Evolutionary conservation across 768 basidiomycete genomes (phyloP), one percentile per base, ranked within the genome.

Genomic region (Phylloporus sp.): DNA sequence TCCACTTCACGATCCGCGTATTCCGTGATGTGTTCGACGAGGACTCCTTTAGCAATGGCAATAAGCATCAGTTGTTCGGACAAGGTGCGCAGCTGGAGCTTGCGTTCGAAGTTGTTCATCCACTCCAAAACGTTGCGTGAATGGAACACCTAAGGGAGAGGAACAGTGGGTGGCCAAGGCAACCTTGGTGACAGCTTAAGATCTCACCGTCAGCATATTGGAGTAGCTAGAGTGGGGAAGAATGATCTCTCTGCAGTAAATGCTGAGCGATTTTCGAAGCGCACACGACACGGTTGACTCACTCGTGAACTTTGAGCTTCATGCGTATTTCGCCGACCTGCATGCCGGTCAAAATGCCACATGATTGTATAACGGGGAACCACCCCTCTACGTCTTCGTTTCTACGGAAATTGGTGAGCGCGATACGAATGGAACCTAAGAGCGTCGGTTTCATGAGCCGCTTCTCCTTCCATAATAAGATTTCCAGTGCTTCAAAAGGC

Each of bases 381-480:
- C 87, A 93, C 13, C 90, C 90, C 60, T 93, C 90, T 6, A 88
- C 74, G 4, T 69, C 62, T 54, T 90, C 86, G 15, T 82, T 80
- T 21, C 90, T 74, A 20, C 83, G 78, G 57, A 92, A 87, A 57
- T 85, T 86, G 9, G 67, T 67, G 20, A 92, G 71, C 2, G 81
- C 70, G 42, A 94, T 79, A 20, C 73, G 73, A 18, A 83, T 75
- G 22, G 71, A 75, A 20, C 90, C 90, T 31, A 89, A 57, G 17
- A 74, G 58, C 5, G 63, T 53, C 5, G 81, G 77, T 60, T 81
- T 86, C 56, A 70, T 61, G 22, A 76, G 62, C 53, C 77, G 80
- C 69, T 81, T 86, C 66, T 85, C 85, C 46, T 75, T 76, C 77
- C 78, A 86, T 18, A 93, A 70, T 29, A 77, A 64, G 49, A 93